Evolutionary conservation across 2,329 filamentous ascomycete species (phyloP), one percentile per base, ranked within the genome.

Genomic region (Bisporella sp.): DNA sequence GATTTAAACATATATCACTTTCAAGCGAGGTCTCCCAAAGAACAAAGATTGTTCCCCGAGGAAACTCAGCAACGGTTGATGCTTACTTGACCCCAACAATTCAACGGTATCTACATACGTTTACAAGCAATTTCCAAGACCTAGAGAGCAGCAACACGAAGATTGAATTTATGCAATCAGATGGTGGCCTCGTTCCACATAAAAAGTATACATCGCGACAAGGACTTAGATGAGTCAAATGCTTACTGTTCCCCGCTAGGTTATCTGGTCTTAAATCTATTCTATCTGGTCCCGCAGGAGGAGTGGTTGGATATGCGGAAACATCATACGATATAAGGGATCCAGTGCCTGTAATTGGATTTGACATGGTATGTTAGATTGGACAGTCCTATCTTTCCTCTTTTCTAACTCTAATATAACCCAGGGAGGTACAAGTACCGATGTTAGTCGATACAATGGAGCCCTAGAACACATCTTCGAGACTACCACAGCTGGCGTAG

Each of bases 401-500:
- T 39, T 3, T 39, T 39, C 35, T 3, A 13, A 39, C 13, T 3
- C 13, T 39, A 11, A 39, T 39, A 11, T 2, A 11, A 9, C 35
- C 35, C 9, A 39, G 35, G 35, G 60, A 31, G 83, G 83, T 6
- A 87, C 83, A 5, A 81, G 76, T 41, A 86, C 83, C 2, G 83
- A 87, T 64, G 81, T 86, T 12, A 82, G 78, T 49, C 69, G 83
- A 48, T 86, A 82, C 59, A 77, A 76, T 12, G 83, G 83, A 28
- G 71, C 78, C 46, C 81, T 84, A 56, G 82, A 86, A 53, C 83
- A 87, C 58, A 80, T 85, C 0, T 89, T 89, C 54, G 85, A 89
- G 61, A 89, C 84, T 0, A 87, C 84, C 0, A 89, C 85, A 0
- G 87, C 87, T 0, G 87, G 85, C 12, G 81, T 90, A 2, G 84